Base-by-base conservation (phyloP, 768 basidiomycete species). In the Kwoniella sp. region DNA sequence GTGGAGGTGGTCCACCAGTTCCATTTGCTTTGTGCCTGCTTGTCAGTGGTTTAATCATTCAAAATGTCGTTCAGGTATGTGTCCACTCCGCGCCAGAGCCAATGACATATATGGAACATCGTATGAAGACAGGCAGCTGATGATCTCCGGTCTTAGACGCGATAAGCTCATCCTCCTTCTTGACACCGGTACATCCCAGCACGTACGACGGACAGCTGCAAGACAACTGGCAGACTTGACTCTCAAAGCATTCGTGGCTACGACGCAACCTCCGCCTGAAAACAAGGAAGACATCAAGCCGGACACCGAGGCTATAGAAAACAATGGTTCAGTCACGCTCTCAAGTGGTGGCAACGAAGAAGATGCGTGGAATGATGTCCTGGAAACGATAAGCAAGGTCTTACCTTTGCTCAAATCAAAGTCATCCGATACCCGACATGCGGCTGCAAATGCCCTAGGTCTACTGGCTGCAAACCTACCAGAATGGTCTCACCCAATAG, bases 81-180 rank as follows among this genome's bases (percentile, higher is more conserved):
- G 22, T n/a, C n/a, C n/a, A n/a, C n/a, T n/a, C n/a, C n/a, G n/a
- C n/a, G n/a, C n/a, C n/a, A n/a, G n/a, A n/a, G n/a, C n/a, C n/a
- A n/a, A n/a, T n/a, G n/a, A n/a, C n/a, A n/a, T n/a, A n/a, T n/a
- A n/a, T n/a, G n/a, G n/a, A n/a, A n/a, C n/a, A n/a, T n/a, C n/a
- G n/a, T n/a, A n/a, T n/a, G 44, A 22, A 49, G 36, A 33, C 22
- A 53, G 17, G 37, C 22, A 1, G 6, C 15, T 47, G 48, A 56
- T 33, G 25, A 33, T 50, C 26, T 50, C 26, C 30, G 54, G n/a
- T 1, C 19, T 7, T 59, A 95, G 94, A 83, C 88, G 97, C 83
- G 96, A 98, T 85, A 88, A 96, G 81, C 89, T 99, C 83, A 88
- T 99, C 79, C 85, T 91, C 73, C 85, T 99, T 49, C 86, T 99